phyloP scores from a whole-genome alignment of 495 filamentous ascomycete genomes.

The Penicillium angulare region DNA sequence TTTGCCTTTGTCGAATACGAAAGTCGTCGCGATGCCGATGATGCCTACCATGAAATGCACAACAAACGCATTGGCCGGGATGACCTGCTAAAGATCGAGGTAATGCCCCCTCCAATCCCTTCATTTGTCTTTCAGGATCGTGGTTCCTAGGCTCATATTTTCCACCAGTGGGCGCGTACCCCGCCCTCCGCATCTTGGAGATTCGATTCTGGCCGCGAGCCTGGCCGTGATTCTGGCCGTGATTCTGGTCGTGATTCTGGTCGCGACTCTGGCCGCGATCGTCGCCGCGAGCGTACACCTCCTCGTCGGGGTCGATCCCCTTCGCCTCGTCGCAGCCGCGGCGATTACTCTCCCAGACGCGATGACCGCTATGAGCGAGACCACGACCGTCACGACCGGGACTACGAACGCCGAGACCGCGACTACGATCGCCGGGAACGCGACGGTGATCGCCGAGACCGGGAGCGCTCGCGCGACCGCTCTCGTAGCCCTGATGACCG shows the following conservation, averaged over 20 bases:
- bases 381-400: conserved; percentile 63
- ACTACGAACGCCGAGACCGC: conserved; percentile 76
- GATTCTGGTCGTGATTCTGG: conserved; percentile 72
- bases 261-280: conserved; percentile 73
- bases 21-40: conserved; percentile 96
- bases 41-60: conserved; percentile 99
- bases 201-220: conserved; percentile 85
- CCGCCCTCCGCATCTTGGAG: conserved; percentile 98
- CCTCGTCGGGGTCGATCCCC: conserved; percentile 74
- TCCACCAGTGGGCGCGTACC: conserved; percentile 87
- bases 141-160: conserved; percentile 10
- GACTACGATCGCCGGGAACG: conserved; percentile 58
- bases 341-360: conserved; percentile 86
- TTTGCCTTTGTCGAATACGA: conserved; percentile 99
- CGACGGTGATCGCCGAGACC: conserved; percentile 64
- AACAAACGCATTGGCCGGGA: conserved; percentile 97
- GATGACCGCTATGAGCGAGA: conserved; percentile 84
- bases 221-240: conserved; percentile 68
- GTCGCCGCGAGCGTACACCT: conserved; percentile 72
- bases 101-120: no score
- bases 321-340: conserved; percentile 72
- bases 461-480: conserved; percentile 62
- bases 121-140: no score
- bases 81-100: conserved; percentile 97
- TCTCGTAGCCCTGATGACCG: conserved; percentile 60